Percentiles rank a stretch among this genome's conserved stretches.
phyloP scores from a whole-genome alignment of 2,329 filamentous ascomycete genomes.

The Rachicladosporium sp. region DNA sequence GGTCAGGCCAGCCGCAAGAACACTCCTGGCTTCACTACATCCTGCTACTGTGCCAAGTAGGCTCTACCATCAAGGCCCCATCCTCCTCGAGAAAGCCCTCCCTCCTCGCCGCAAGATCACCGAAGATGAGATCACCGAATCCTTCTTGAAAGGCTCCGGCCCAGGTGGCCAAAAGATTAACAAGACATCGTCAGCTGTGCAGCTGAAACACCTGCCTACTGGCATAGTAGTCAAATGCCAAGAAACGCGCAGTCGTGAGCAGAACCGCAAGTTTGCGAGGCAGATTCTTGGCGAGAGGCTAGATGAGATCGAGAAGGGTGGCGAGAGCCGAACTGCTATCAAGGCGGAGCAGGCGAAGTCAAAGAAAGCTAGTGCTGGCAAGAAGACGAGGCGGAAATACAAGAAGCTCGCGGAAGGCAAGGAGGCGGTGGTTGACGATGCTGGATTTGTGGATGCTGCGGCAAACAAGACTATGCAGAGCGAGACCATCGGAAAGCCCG shows the following conservation, averaged over 20 bases:
- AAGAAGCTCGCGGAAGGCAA: slow-evolving; percentile 45
- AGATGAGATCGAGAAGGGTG: slow-evolving; percentile 64
- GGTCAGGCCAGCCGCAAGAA: no score
- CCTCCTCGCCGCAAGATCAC: slow-evolving; percentile 65
- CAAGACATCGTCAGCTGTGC: slow-evolving; percentile 91
- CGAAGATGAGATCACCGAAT: slow-evolving; percentile 69
- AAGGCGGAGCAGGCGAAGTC: slow-evolving; percentile 52
- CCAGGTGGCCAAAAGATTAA: slow-evolving; percentile 98
- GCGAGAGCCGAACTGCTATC: slow-evolving; percentile 52
- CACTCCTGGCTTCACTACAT: no score
- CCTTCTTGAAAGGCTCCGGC: slow-evolving; percentile 80
- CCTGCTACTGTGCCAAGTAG: no score
- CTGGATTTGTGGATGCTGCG: no score
- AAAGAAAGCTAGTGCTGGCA: slow-evolving; percentile 62
- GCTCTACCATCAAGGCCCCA: no score
- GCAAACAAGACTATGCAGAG: no score
- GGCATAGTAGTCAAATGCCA: slow-evolving; percentile 92
- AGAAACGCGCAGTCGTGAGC: slow-evolving; percentile 70
- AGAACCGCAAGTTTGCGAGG: slow-evolving; percentile 79
- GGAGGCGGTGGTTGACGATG: slow-evolving; percentile 11
- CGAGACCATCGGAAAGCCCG: no score
- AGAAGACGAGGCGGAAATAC: slow-evolving; percentile 78
- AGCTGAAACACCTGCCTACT: slow-evolving; percentile 79
- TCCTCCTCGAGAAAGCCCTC: slow-evolving; percentile 42
- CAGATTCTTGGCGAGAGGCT: slow-evolving; percentile 61